Percentiles rank a stretch among this genome's conserved stretches.
Evolutionary conservation across 306 rosid species (phyloP).

Genomic region (Vigna angularis): DNA sequence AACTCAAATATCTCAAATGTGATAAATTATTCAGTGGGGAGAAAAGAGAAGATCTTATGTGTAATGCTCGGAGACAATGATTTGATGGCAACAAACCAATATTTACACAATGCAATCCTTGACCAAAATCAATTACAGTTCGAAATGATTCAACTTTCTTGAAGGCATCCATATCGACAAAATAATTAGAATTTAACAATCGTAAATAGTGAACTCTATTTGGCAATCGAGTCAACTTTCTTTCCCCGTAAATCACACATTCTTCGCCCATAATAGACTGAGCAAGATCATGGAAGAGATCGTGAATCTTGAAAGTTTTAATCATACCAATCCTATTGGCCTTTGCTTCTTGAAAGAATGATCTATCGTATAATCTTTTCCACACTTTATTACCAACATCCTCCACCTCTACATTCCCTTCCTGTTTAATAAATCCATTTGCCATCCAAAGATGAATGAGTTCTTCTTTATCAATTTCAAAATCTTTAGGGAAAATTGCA

Average conservation of each 20-base stretch:
- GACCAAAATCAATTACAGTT: too few species aligned
- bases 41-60: neutral
- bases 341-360: too few species aligned
- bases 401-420: too few species aligned
- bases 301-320: neutral
- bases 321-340: neutral
- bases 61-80: slow-evolving; percentile 1
- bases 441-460: too few species aligned
- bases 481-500: too few species aligned
- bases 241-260: neutral
- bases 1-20: slow-evolving; percentile 21
- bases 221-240: neutral
- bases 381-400: too few species aligned
- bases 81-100: neutral
- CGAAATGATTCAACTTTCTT: too few species aligned
- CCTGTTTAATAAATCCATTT: too few species aligned
- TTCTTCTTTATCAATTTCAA: too few species aligned
- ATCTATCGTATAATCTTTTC: too few species aligned
- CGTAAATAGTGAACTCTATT: slow-evolving; percentile 6
- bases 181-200: neutral
- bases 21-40: neutral
- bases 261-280: slow-evolving; percentile 29
- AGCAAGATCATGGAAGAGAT: slow-evolving; percentile 47
- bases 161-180: neutral
- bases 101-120: too few species aligned